Evolutionary conservation across 805 yeast genomes (phyloP), one percentile per base, ranked within the genome.

Genomic region (Tetrapisispora iriomotensis): DNA sequence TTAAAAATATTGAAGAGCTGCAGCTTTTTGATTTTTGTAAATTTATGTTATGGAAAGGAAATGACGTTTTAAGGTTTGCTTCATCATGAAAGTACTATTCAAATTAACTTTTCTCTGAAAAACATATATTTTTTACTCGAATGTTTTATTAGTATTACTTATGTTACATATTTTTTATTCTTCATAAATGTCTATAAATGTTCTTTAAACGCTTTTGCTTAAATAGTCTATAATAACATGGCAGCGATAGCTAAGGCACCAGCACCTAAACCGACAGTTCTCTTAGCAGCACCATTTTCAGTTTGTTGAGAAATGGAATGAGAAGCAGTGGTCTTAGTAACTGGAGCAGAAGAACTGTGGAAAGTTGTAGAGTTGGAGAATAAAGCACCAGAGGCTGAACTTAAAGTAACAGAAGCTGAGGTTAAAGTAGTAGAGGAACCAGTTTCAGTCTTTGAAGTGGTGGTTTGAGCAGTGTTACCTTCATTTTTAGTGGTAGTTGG

Each of bases 401-500:
- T 21, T 10, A 28, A n/a, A n/a, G 36, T 22, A 13, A 28, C 27
- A 34, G 30, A 34, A 10, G 39, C 18, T 19, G 38, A 21, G 30
- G 22, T 28, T 8, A 25, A 21, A 24, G 29, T n/a, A 19, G 22
- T 24, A 18, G 42, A 3, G 4, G 39, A 13, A n/a, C 28, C 23
- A 14, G 26, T 25, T 12, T n/a, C 17, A 28, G 31, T 31, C 10
- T 18, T n/a, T 13, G 37, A 3, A 28, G 37, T 9, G 13, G n/a
- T n/a, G 15, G 49, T 42, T 28, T 37, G 21, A 24, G 54, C 44
- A 23, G 49, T 39, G 10, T 52, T 37, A 12, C 47, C 42, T 3
- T 39, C 40, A 8, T 27, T 8, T 8, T 50, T 41, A 13, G 33
- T 10, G 30, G 54, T 8, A 10, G 26, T 6, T n/a, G 34, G 14